Conservation (phyloP, 169 alveolate genomes). For the Plasmodium ovale region DNA sequence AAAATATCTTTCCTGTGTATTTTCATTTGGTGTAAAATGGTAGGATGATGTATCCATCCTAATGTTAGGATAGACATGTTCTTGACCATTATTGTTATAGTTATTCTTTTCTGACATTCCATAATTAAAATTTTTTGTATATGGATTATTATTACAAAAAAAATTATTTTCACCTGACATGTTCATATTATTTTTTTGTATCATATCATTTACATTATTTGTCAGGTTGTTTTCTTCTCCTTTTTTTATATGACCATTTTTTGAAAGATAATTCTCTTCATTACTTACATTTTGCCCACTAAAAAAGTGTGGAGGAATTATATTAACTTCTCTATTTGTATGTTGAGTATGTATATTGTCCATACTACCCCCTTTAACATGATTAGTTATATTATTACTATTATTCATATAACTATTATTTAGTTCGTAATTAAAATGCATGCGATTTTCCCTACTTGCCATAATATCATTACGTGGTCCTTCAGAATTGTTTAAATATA, state of each 20-base stretch:
- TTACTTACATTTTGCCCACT: too few relatives aligned
- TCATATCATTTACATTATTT: background rate
- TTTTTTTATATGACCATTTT: too few relatives aligned
- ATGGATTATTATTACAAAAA: slow-evolving; percentile 28
- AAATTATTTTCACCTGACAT: slow-evolving; percentile 26
- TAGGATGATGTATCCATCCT: background rate
- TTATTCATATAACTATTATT: background rate
- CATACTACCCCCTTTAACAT: too few relatives aligned
- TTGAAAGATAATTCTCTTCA: too few relatives aligned
- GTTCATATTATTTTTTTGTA: background rate
- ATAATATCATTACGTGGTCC: background rate
- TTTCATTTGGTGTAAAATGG: slow-evolving; percentile 2
- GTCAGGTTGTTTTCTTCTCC: background rate
- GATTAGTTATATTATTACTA: background rate
- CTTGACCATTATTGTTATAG: background rate
- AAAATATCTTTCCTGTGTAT: background rate
- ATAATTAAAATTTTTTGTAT: slow-evolving; percentile 18
- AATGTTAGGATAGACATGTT: background rate
- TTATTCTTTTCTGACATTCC: background rate
- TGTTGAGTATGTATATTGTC: background rate
- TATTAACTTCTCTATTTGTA: too few relatives aligned
- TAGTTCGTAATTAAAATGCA: slow-evolving; percentile 8
- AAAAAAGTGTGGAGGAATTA: too few relatives aligned
- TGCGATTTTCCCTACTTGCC: background rate
- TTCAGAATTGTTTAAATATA: slow-evolving; percentile 2